Evolutionary conservation across 2,329 filamentous ascomycete genomes (phyloP), one percentile per base, ranked within the genome.

Genomic region (Dryadomyces quercivorus): DNA sequence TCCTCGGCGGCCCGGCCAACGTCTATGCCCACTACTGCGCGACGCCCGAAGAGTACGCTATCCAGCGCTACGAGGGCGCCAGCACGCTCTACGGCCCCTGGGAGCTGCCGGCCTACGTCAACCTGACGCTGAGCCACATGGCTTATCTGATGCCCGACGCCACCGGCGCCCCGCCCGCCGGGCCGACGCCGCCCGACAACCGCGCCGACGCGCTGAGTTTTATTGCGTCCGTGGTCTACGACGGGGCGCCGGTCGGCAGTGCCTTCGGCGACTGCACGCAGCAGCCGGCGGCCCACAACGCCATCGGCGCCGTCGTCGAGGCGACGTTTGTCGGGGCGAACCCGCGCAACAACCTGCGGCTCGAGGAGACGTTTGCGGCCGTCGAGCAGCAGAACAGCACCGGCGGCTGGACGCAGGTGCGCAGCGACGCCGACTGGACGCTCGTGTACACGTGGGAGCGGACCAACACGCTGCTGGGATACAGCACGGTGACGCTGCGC

Each of bases 1-100:
- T 95, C 1, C 74, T 96, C 1, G 89, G 91, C 26, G 90, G 88
- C 0, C 91, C 92, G 0, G 89, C 89, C 51, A 97, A 97, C 66
- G 90, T 81, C 56, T 97, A 97, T 67, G 84, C 88, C 3, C 86
- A 90, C 68, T 91, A 91, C 68, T 86, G 89, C 62, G 70, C 85
- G 15, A 91, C 88, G 0, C 78, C 83, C 60, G 86, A 93, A 65
- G 88, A 94, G 67, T 94, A 92, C 66, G 67, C 69, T 13, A 74
- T 56, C 20, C 59, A 60, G 50, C 84, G 92, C 10, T 96, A 96
- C 69, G 92, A 97, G 70, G 92, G 91, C n/a, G 92, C 88, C 0
- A 92, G 86, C 7, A 97, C 92, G 0, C 80, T 97, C 2, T 93
- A 87, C 66, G 92, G 92, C 0, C 86, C 79, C 2, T 82, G 90